A percentile compares a stretch with the other conserved stretches of the same genome.
These are phyloP conservation scores for Pseudocercospora vitis DNA, from an alignment of 2,329 filamentous ascomycete genomes.

Conservation along the genomic window DNA sequence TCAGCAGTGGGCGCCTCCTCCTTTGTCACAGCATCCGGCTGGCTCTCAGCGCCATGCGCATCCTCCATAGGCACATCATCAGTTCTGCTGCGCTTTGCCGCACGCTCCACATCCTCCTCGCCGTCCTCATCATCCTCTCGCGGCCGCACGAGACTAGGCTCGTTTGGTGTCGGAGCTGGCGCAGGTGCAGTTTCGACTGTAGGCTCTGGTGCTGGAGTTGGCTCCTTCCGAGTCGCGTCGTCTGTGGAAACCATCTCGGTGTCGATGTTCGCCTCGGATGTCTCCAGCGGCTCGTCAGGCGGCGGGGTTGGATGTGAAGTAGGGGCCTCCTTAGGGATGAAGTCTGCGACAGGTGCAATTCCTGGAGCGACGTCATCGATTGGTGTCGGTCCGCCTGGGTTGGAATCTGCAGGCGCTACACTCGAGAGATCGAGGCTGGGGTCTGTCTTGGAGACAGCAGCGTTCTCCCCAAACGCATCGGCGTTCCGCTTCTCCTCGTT, in stretches of 20 bases:
- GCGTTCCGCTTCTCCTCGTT: constrained; percentile 24
- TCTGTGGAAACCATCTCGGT: constrained; percentile 30
- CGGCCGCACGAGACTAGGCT: constrained; percentile 62
- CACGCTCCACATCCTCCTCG: constrained; percentile 56
- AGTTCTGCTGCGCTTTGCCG: constrained; percentile 78
- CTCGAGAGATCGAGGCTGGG: constrained; percentile 24
- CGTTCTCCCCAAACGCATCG: constrained; percentile 29
- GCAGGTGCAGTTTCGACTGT: constrained; percentile 12
- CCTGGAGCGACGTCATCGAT: constrained; percentile 45
- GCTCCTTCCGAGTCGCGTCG: constrained; percentile 15
- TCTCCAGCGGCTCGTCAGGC: constrained; percentile 43
- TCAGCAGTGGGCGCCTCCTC: background rate
- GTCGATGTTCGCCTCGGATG: constrained; percentile 33
- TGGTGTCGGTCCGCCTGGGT: constrained; percentile 39
- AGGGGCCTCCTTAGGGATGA: constrained; percentile 43
- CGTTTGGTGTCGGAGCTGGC: constrained; percentile 41
- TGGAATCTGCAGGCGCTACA: constrained; percentile 22
- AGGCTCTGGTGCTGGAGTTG: constrained; percentile 15
- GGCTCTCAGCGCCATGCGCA: constrained; percentile 1
- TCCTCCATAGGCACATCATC: constrained; percentile 43
- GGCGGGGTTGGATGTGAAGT: constrained; percentile 46
- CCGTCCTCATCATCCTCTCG: constrained; percentile 74
- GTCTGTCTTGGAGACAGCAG: constrained; percentile 23
- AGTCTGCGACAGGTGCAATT: constrained; percentile 46
- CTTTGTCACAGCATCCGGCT: background rate